phyloP scores from a whole-genome alignment of 208 protist species.

The Trypanosoma boissoni region DNA sequence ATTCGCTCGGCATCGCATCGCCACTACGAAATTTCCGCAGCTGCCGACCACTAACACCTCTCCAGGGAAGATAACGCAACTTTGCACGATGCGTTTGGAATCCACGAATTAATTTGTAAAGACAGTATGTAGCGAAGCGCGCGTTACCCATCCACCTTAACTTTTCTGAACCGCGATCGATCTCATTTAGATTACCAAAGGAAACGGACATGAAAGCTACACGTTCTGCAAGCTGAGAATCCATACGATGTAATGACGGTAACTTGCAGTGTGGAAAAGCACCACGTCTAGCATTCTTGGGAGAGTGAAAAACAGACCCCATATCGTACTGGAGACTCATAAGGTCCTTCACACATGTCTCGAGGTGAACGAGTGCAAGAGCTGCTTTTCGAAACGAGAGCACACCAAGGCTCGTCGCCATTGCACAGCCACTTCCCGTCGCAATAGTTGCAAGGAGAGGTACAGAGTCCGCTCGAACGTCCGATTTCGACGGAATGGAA shows the following conservation, averaged over 20 bases:
- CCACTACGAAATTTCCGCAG: slow-evolving; percentile 55
- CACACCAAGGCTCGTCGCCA: slow-evolving; percentile 74
- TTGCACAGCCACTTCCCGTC: slow-evolving; percentile 79
- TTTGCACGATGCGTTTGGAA: slow-evolving; percentile 43
- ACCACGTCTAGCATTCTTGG: too few relatives aligned
- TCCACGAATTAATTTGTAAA: slow-evolving; percentile 57
- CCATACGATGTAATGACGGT: too few relatives aligned
- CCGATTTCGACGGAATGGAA: too few relatives aligned
- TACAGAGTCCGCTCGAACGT: slow-evolving; percentile 24
- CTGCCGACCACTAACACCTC: slow-evolving; percentile 13
- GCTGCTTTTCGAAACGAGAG: slow-evolving; percentile 38
- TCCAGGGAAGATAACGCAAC: slow-evolving; percentile 82
- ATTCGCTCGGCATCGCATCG: slow-evolving; percentile 36
- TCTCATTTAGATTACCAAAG: slow-evolving; percentile 78
- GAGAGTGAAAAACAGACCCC: too few relatives aligned
- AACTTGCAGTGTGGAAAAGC: too few relatives aligned
- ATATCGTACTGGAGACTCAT: slow-evolving; percentile 54
- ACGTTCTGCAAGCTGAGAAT: slow-evolving; percentile 44
- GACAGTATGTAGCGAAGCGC: slow-evolving; percentile 75
- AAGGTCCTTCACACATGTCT: slow-evolving; percentile 54
- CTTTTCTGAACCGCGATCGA: slow-evolving; percentile 82
- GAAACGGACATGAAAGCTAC: slow-evolving; percentile 87
- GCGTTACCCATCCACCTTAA: slow-evolving; percentile 84
- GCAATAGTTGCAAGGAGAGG: slow-evolving; percentile 74
- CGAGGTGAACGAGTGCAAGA: slow-evolving; percentile 68